phyloP scores from a whole-genome alignment of 805 yeast genomes.

The Candida ortonii region DNA sequence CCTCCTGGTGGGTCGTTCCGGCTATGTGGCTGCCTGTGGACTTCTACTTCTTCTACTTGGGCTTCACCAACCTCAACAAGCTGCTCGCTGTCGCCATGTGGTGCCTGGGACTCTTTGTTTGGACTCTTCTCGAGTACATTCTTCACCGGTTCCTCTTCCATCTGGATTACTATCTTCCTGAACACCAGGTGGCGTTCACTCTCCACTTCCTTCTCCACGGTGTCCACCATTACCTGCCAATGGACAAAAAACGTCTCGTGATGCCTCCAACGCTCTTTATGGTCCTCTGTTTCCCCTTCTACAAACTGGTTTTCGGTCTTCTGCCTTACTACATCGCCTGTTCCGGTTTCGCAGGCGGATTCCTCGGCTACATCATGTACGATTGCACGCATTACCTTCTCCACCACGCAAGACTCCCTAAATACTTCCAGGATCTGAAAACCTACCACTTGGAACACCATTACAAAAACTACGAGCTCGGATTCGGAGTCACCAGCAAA shows the following conservation, averaged over 20 bases:
- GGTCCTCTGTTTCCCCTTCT: slow-evolving; percentile 74
- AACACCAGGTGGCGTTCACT: slow-evolving; percentile 68
- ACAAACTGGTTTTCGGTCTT: slow-evolving; percentile 67
- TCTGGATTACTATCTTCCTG: slow-evolving; percentile 82
- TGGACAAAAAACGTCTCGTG: slow-evolving; percentile 90
- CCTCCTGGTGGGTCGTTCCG: slow-evolving; percentile 96
- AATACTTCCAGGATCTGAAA: slow-evolving; percentile 72
- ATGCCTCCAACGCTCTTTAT: slow-evolving; percentile 92
- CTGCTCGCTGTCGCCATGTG: slow-evolving; percentile 55
- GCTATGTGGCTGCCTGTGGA: slow-evolving; percentile 82
- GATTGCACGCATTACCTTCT: slow-evolving; percentile 92
- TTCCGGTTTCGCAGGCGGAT: slow-evolving; percentile 93
- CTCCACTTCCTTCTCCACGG: slow-evolving; percentile 92
- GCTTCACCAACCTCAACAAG: slow-evolving; percentile 48
- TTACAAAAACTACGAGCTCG: slow-evolving; percentile 93
- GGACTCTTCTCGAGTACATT: slow-evolving; percentile 89
- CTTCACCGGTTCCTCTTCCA: slow-evolving; percentile 93
- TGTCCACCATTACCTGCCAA: slow-evolving; percentile 94
- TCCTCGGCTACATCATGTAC: slow-evolving; percentile 87
- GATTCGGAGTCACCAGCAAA: slow-evolving; percentile 92
- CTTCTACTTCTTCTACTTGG: slow-evolving; percentile 56
- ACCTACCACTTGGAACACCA: slow-evolving; percentile 96
- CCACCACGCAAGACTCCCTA: slow-evolving; percentile 85
- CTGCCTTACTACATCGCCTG: slow-evolving; percentile 85
- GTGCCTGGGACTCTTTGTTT: slow-evolving; percentile 77